Base-by-base conservation (phyloP, 2,329 filamentous ascomycete species). In the Aspergillus texensis region DNA sequence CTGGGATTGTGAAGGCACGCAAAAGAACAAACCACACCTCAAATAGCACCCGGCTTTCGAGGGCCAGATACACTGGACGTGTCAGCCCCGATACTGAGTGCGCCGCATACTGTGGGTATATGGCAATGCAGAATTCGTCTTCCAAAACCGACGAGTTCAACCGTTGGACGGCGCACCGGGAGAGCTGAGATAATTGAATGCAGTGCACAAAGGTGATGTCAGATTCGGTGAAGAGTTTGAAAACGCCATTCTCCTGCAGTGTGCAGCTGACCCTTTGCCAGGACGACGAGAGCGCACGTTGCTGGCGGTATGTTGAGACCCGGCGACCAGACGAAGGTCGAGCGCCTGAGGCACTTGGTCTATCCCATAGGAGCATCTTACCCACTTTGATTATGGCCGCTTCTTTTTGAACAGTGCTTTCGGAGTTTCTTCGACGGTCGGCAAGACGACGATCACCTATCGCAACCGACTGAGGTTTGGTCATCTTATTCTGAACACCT, bases 21-120 rank as follows among this genome's bases (percentile, higher is more conserved):
- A 99, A 78, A 11, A 99, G 82, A 8, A 97, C 94, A 72, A 96
- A 94, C 95, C 95, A 99, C 14, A 97, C 95, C 75, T 99, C 95
- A 71, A 96, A 97, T n/a, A 96, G 83, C 8, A 96, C 88, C 48
- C 94, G 87, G 30, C 88, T 94, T 70, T 98, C 94, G 52, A 97
- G 80, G 4, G 92, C 91, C 39, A 99, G 83, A 74, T 96, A 97
- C 41, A 98, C 89, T 0, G 95, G 94, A n/a, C 92, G 88, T 63
- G 93, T 89, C 32, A 94, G 90, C 61, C 94, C 83, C 21, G 90
- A 86, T 3, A 88, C 90, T 1, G 92, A 86, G 24, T 88, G 88
- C 11, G 91, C 85, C 0, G 92, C 89, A 78, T 99, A 98, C 66
- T 94, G 94, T 19, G 95, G 94, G 73, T 97, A 97, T 54, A 99